Conservation (phyloP, 2,329 filamentous ascomycete genomes). For the Coniochaeta sp. region DNA sequence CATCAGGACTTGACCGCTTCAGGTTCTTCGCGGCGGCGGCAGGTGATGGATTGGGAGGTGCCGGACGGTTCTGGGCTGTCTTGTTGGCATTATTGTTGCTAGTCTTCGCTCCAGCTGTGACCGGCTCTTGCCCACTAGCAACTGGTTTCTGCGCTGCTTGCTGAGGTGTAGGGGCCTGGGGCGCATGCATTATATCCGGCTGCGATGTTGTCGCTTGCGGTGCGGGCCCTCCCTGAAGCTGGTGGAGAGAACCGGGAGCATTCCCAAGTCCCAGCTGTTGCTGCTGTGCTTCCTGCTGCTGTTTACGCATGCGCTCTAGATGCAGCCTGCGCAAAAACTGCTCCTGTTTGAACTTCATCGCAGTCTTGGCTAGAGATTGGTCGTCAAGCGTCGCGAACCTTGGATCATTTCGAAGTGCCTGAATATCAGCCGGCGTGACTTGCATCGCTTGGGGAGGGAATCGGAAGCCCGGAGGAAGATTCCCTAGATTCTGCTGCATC, state of each 20-base stretch:
- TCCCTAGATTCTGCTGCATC: conserved; percentile 1
- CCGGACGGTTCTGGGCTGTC: conserved; percentile 24
- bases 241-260: conserved; percentile 4
- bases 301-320: conserved; percentile 11
- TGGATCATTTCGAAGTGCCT: neutral
- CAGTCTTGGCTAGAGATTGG: neutral
- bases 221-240: conserved; percentile 1
- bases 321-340: conserved; percentile 5
- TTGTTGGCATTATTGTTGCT: conserved; percentile 9
- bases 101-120: conserved; percentile 16
- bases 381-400: neutral
- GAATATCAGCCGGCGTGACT: neutral
- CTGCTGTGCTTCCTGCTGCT: conserved; percentile 11
- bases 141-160: conserved; percentile 8
- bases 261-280: conserved; percentile 6
- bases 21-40: conserved; percentile 34
- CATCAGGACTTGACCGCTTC: conserved; percentile 43
- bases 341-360: neutral
- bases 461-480: neutral
- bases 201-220: neutral
- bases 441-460: neutral
- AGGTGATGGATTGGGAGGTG: conserved; percentile 27
- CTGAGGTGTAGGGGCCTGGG: conserved; percentile 2
- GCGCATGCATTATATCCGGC: conserved; percentile 8
- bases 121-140: conserved; percentile 8